Base-by-base conservation (phyloP, 768 basidiomycete genomes). In the Scleroderma citrinum region DNA sequence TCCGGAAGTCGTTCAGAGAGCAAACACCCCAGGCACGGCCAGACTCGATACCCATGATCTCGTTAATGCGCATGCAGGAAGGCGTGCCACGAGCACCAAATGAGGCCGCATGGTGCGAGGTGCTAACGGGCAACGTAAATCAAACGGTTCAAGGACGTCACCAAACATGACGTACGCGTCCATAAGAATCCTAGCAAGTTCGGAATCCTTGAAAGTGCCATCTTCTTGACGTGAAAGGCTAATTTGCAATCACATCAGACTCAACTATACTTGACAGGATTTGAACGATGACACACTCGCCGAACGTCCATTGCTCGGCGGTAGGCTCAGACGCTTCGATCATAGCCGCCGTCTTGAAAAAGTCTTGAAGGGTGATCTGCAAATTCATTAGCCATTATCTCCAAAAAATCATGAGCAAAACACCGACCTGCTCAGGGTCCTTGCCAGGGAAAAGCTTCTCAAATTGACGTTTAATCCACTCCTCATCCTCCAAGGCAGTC, bases 21-120 rank as follows among this genome's bases (percentile, higher is more conserved):
- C 89, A 92, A 17, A 84, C 81, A 41, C 88, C 89, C 89, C 89
- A 93, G 19, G 60, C 55, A 26, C 90, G 77, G 59, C 78, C 85
- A 49, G 83, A 74, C 56, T 86, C 81, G 40, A 92, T 91, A 36
- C 87, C 87, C 86, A 92, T 85, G 35, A 91, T 73, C 61, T 93
- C 91, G 52, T 90, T 78, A 21, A 90, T 59, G 37, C 76, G 80
- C 83, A 92, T 86, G 41, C 76, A 65, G n/a, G 65, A 74, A 41
- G 90, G 90, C 2, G 85, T 90, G 5, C 84, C 80, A 17, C 85
- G 79, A 19, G 89, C 90, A 48, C 84, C 72, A 69, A 91, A 92
- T 14, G 82, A 74, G 45, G 71, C 82, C 8, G 88, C 90, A 38
- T 83, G 77, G 52, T 83, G 76, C 52, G 83, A 80, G 0, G 85